Evolutionary conservation across 23 red algal genomes (phyloP).

Genomic region (Gracilariopsis chorda): DNA sequence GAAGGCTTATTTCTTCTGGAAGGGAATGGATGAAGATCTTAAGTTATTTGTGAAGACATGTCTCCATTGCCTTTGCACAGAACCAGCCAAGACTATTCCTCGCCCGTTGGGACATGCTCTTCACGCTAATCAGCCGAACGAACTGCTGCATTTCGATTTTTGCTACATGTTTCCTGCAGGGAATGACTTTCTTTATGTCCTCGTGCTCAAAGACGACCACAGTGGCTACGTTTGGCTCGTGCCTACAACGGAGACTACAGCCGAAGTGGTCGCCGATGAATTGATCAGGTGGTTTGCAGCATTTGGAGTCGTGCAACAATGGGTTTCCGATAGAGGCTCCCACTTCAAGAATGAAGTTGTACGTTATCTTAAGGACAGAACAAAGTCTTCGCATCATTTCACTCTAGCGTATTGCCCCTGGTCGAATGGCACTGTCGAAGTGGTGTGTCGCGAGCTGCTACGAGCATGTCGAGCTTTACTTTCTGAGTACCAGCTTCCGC

Average conservation of each 20-base stretch:
- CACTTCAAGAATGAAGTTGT: conserved; percentile 27
- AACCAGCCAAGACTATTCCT: background rate
- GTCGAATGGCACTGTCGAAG: conserved; percentile 36
- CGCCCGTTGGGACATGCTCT: background rate
- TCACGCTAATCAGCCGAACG: background rate
- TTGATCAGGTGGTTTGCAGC: background rate
- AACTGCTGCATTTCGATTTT: background rate
- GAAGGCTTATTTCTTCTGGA: background rate
- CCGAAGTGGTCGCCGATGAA: background rate
- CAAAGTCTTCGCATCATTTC: conserved; percentile 15
- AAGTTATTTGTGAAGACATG: background rate
- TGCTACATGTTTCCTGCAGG: background rate
- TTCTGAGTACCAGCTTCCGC: background rate
- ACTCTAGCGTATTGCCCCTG: conserved; percentile 28
- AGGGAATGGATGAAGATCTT: background rate
- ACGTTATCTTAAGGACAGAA: background rate
- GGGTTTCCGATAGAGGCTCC: conserved; percentile 2
- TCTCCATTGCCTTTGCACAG: background rate
- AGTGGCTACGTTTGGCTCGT: background rate
- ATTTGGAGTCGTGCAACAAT: background rate
- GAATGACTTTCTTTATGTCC: background rate
- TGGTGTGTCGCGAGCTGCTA: background rate
- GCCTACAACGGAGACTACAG: background rate
- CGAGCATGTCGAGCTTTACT: background rate
- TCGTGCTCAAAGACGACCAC: background rate